phyloP scores from a whole-genome alignment of 371 early-diverging fungal genomes.

The Saksenaea vasiformis region DNA sequence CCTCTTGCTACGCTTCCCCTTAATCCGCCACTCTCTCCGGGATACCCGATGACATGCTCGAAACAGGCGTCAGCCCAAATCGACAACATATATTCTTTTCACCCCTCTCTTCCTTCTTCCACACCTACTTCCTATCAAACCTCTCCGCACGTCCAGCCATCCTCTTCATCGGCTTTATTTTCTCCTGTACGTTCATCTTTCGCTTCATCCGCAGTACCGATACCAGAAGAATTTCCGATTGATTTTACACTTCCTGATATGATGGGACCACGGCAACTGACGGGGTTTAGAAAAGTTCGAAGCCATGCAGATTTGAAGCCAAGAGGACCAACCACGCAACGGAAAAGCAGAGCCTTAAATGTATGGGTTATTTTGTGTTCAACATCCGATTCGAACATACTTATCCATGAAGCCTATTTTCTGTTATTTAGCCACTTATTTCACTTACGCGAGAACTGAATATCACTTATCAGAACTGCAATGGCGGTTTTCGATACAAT shows the following conservation, averaged over 20 bases:
- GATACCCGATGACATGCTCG: constrained; percentile 7
- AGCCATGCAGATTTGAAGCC: background rate
- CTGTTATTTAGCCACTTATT: constrained; percentile 17
- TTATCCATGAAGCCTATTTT: background rate
- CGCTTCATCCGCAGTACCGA: constrained; percentile 1
- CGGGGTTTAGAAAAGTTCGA: background rate
- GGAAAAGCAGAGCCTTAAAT: background rate
- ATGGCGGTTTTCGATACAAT: constrained; percentile 76
- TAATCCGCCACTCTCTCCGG: constrained; percentile 15
- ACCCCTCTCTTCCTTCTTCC: constrained; percentile 2
- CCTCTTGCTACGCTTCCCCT: constrained; percentile 5
- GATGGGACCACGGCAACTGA: background rate
- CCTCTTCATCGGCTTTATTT: background rate
- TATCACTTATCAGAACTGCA: constrained; percentile 35
- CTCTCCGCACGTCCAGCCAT: background rate
- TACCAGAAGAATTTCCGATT: constrained; percentile 17
- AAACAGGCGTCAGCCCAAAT: background rate
- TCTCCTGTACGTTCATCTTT: constrained; percentile 15
- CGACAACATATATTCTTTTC: background rate
- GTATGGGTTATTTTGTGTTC: background rate
- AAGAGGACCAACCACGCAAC: background rate
- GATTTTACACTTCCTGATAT: constrained; percentile 9
- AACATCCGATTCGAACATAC: background rate
- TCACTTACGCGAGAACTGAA: constrained; percentile 25
- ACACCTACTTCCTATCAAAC: background rate